These are phyloP conservation scores for Penicillium frequentans DNA, from an alignment of 2,329 filamentous ascomycete species.

Conservation along the genomic window DNA sequence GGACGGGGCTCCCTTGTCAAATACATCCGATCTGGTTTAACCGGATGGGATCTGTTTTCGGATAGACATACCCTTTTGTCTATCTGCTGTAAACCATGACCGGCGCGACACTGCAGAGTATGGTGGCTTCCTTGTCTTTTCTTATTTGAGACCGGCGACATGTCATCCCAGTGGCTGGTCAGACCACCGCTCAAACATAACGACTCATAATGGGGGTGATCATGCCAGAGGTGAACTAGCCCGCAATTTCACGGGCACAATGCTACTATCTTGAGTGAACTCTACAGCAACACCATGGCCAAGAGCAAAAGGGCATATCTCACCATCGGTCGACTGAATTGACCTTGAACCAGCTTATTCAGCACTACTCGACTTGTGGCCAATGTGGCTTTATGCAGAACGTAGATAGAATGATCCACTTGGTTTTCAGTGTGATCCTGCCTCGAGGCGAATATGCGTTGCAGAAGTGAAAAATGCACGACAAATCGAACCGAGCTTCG, in stretches of 20 bases:
- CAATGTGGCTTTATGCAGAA: slow-evolving; percentile 28
- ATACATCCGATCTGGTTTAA: slow-evolving; percentile 5
- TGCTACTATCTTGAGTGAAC: neutral
- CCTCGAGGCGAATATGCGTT: slow-evolving; percentile 5
- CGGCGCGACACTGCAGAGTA: neutral
- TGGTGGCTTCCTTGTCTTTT: neutral
- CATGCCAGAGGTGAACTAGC: neutral
- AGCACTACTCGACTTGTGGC: neutral
- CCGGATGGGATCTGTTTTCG: slow-evolving; percentile 5
- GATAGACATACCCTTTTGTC: slow-evolving; percentile 8
- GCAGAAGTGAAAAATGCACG: neutral
- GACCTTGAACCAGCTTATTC: neutral
- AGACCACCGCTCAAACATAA: neutral
- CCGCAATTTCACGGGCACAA: neutral
- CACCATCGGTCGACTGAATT: neutral
- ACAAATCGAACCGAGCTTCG: neutral
- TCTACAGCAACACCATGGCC: neutral
- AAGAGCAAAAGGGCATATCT: neutral
- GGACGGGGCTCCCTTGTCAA: neutral
- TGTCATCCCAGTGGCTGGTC: neutral
- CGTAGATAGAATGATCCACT: slow-evolving; percentile 38
- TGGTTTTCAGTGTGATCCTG: slow-evolving; percentile 6
- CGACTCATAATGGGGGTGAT: neutral
- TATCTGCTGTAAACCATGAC: slow-evolving; percentile 17
- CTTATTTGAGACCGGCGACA: neutral